Conservation (phyloP, 2,329 filamentous ascomycete species). For the Trichoderma polysporum region DNA sequence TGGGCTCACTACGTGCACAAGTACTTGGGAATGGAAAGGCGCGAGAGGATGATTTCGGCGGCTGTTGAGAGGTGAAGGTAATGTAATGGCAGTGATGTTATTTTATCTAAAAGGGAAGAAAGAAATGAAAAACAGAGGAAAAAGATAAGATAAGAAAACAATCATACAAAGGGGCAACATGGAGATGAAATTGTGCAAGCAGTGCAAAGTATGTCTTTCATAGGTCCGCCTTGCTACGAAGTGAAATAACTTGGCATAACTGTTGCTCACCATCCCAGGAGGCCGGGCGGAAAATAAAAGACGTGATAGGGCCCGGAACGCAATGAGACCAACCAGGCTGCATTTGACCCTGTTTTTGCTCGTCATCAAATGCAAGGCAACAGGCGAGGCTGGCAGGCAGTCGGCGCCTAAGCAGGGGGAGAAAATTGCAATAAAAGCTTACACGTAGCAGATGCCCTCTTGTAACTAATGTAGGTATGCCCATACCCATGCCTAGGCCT, state of each 20-base stretch:
- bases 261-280: neutral
- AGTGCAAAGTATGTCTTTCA: neutral
- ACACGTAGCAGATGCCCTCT: constrained; percentile 17
- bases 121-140: neutral
- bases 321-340: neutral
- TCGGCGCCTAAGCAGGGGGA: neutral
- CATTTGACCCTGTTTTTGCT: neutral
- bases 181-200: neutral
- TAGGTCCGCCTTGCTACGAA: neutral
- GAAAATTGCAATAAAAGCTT: constrained; percentile 6
- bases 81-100: neutral
- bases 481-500: constrained; percentile 12
- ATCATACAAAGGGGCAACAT: neutral
- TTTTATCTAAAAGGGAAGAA: neutral
- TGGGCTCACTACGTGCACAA: constrained; percentile 7
- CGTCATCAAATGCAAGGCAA: constrained; percentile 1
- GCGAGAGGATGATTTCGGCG: neutral
- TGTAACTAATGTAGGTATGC: constrained; percentile 20
- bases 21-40: neutral
- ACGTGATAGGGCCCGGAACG: neutral
- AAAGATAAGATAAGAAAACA: neutral
- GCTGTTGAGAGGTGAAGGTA: neutral
- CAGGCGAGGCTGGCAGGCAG: constrained; percentile 1
- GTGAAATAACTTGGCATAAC: constrained; percentile 7
- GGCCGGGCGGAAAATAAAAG: neutral